Percentiles rank a stretch among this genome's conserved stretches.
phyloP scores from a whole-genome alignment of 805 yeast species.

The Blastobotrys parvus region DNA sequence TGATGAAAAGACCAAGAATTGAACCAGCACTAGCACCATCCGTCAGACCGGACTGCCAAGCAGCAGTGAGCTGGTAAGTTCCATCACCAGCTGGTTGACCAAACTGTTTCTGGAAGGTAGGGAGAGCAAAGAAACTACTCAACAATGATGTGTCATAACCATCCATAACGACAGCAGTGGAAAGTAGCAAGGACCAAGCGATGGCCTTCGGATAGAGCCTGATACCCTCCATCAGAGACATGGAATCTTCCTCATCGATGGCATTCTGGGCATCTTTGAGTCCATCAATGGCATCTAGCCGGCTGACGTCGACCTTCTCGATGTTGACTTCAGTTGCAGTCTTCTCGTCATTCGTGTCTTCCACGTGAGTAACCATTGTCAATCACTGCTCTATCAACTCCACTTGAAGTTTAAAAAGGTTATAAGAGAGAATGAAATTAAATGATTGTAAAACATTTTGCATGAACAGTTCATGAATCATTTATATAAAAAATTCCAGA shows the following conservation, averaged over 20 bases:
- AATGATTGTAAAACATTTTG: no score
- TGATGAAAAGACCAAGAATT: constrained; percentile 37
- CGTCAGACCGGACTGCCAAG: constrained; percentile 20
- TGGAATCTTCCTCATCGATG: constrained; percentile 17
- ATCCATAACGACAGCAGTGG: constrained; percentile 40
- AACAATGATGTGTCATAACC: constrained; percentile 39
- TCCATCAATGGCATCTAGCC: constrained; percentile 13
- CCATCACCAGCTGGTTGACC: constrained; percentile 25
- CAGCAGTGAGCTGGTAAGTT: constrained; percentile 12
- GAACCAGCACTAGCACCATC: constrained; percentile 29
- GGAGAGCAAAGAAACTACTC: constrained; percentile 36
- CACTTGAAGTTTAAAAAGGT: no score
- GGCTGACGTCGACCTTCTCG: no score
- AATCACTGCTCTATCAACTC: no score
- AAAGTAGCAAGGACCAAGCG: constrained; percentile 37
- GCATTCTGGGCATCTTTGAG: constrained; percentile 16
- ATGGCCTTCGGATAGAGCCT: constrained; percentile 30
- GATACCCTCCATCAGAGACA: constrained; percentile 28
- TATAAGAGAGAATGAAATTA: no score
- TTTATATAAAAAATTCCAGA: no score
- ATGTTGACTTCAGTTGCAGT: no score
- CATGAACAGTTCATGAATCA: no score
- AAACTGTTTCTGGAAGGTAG: constrained; percentile 34
- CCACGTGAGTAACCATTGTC: no score
- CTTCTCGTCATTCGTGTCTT: background rate